Evolutionary conservation across 768 basidiomycete species (phyloP).

Genomic region (Pleurotus citrinopileatus): DNA sequence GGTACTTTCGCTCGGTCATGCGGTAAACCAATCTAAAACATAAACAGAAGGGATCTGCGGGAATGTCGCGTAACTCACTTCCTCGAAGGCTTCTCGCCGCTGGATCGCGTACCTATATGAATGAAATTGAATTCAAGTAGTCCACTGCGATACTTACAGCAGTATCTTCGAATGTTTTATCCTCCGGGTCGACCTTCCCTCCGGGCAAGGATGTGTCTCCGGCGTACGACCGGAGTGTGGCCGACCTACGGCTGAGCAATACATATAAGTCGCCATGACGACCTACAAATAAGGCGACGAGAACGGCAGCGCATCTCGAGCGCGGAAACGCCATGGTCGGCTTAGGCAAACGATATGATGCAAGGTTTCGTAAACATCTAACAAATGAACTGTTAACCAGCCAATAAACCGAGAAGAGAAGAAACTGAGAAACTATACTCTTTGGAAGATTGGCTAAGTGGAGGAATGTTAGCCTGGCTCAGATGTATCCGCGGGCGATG

Average conservation of each 20-base stretch:
- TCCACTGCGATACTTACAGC: conserved; percentile 51
- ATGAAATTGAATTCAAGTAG: neutral
- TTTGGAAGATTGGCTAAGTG: conserved; percentile 50
- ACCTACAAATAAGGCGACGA: conserved; percentile 85
- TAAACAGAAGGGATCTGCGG: neutral
- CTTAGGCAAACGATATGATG: conserved; percentile 43
- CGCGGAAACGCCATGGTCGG: conserved; percentile 46
- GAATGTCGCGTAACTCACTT: conserved; percentile 46
- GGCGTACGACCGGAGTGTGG: conserved; percentile 71
- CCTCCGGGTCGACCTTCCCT: conserved; percentile 72
- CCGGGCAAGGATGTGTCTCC: conserved; percentile 90
- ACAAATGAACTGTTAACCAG: too few relatives aligned
- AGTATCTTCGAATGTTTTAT: conserved; percentile 71
- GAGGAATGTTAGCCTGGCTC: conserved; percentile 40
- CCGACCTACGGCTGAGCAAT: conserved; percentile 73
- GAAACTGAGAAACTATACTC: conserved; percentile 25
- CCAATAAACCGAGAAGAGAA: neutral
- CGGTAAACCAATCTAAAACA: conserved; percentile 75
- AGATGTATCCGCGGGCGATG: conserved; percentile 43
- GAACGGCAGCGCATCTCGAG: conserved; percentile 66
- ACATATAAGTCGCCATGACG: conserved; percentile 83
- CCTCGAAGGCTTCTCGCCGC: conserved; percentile 89
- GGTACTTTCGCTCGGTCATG: conserved; percentile 67
- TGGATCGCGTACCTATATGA: conserved; percentile 22
- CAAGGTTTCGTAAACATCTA: conserved; percentile 60